These are phyloP conservation scores for Singerocomus inundabilis DNA, from an alignment of 1,284 basidiomycete species.

Conservation along the genomic window DNA sequence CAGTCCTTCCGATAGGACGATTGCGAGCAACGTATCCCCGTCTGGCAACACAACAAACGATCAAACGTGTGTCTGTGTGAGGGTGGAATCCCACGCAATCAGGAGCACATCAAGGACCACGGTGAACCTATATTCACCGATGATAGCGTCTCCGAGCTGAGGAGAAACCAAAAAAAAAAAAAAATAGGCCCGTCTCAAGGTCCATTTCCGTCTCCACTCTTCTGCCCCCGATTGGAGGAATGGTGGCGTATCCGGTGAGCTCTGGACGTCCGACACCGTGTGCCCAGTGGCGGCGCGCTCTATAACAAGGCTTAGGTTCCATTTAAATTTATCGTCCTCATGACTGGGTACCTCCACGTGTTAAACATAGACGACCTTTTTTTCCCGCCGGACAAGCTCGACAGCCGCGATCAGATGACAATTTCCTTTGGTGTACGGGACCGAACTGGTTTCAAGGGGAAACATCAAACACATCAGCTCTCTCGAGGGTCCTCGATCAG, in stretches of 20 bases:
- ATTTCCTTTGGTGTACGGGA: not conserved
- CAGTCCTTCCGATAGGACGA: too few species aligned
- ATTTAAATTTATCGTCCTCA: too few species aligned
- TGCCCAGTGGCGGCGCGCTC: too few species aligned
- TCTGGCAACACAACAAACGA: not conserved
- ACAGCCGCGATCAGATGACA: not conserved
- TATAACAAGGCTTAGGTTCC: too few species aligned
- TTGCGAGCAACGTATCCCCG: not conserved
- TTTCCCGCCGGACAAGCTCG: not conserved
- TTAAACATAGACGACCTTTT: conserved; percentile 1
- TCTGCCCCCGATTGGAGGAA: not conserved
- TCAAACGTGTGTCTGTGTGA: not conserved
- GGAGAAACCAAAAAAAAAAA: not conserved
- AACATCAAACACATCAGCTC: too few species aligned
- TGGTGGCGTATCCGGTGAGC: not conserved
- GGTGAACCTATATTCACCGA: not conserved
- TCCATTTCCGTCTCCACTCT: too few species aligned
- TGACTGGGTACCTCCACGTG: not conserved
- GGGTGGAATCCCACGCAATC: conserved; percentile 5
- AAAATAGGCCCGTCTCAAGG: too few species aligned
- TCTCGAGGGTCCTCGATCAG: not conserved
- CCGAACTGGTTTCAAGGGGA: conserved; percentile 3
- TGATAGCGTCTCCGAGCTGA: not conserved
- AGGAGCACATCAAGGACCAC: not conserved
- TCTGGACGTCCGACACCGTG: too few species aligned